These are phyloP conservation scores for Anthoceros angustus DNA, from an alignment of 225 moss, liverwort and hornwort species.

Conservation along the genomic window DNA sequence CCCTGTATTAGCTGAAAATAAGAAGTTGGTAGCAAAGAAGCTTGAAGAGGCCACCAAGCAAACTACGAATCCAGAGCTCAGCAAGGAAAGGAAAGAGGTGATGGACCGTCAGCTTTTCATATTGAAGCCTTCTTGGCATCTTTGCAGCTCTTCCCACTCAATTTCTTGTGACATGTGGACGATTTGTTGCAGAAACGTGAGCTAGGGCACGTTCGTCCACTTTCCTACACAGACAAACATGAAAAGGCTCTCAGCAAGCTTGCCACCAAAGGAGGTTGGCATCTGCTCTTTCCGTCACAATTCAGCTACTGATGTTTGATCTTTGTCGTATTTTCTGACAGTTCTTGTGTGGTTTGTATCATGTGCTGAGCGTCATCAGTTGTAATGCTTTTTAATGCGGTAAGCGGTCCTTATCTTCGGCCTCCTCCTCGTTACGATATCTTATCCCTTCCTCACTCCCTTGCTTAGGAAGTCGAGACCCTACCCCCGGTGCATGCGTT, in stretches of 20 bases:
- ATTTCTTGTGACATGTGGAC: not conserved
- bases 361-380: not conserved
- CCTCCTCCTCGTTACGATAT: not conserved
- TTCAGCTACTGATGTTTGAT: too few relatives aligned
- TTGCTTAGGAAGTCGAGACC: not conserved
- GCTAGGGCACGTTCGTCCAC: conserved; percentile 1
- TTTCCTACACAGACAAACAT: not conserved
- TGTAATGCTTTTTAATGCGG: not conserved
- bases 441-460: not conserved
- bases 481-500: not conserved
- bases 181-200: not conserved
- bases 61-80: not conserved
- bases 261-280: not conserved
- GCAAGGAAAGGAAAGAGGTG: not conserved
- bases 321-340: too few relatives aligned
- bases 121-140: not conserved
- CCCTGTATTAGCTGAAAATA: not conserved
- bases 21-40: not conserved
- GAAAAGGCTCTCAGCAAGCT: conserved; percentile 3
- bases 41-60: conserved; percentile 2
- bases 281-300: too few relatives aligned
- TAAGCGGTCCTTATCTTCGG: too few relatives aligned
- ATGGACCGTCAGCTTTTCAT: not conserved
- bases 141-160: not conserved
- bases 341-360: too few relatives aligned